phyloP scores from a whole-genome alignment of 2,329 filamentous ascomycete species.

The Chaetomium olivaceum region DNA sequence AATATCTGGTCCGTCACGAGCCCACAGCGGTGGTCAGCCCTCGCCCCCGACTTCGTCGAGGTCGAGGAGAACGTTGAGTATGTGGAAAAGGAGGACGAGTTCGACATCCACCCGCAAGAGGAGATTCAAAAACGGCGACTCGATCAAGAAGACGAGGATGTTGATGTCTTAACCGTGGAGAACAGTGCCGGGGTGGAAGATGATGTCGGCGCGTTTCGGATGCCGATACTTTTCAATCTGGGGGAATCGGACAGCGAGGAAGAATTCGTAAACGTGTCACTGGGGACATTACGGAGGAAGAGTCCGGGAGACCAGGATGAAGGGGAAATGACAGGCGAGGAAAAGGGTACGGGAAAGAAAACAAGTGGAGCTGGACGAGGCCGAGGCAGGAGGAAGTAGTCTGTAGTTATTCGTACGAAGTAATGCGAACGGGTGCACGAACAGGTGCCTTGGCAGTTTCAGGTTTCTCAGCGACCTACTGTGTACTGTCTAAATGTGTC shows the following conservation, averaged over 20 bases:
- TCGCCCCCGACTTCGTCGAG: slow-evolving; percentile 95
- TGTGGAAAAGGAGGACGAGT: slow-evolving; percentile 92
- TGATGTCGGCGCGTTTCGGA: slow-evolving; percentile 67
- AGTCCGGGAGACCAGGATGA: slow-evolving; percentile 75
- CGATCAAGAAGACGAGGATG: slow-evolving; percentile 88
- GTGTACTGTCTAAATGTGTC: background rate
- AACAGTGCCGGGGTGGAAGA: slow-evolving; percentile 59
- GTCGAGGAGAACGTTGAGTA: slow-evolving; percentile 99
- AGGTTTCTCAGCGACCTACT: background rate
- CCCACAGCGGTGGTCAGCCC: slow-evolving; percentile 93
- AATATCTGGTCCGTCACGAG: slow-evolving; percentile 96
- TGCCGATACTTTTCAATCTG: slow-evolving; percentile 91
- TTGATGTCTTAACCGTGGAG: slow-evolving; percentile 81
- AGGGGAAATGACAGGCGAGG: slow-evolving; percentile 54
- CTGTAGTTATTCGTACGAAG: too few relatives aligned
- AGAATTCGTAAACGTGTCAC: slow-evolving; percentile 68
- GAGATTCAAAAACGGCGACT: slow-evolving; percentile 89
- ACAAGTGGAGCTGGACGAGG: slow-evolving; percentile 39
- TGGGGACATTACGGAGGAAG: slow-evolving; percentile 83
- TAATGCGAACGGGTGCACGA: background rate
- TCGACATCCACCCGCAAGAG: slow-evolving; percentile 94
- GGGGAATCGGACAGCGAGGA: slow-evolving; percentile 96
- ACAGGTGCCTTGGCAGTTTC: background rate
- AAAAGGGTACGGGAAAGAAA: slow-evolving; percentile 46
- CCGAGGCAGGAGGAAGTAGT: slow-evolving; percentile 46